Percentiles rank a stretch among this genome's conserved stretches.
Conservation (phyloP, 352 stramenopile species). For the Globisporangium cederbergense region DNA sequence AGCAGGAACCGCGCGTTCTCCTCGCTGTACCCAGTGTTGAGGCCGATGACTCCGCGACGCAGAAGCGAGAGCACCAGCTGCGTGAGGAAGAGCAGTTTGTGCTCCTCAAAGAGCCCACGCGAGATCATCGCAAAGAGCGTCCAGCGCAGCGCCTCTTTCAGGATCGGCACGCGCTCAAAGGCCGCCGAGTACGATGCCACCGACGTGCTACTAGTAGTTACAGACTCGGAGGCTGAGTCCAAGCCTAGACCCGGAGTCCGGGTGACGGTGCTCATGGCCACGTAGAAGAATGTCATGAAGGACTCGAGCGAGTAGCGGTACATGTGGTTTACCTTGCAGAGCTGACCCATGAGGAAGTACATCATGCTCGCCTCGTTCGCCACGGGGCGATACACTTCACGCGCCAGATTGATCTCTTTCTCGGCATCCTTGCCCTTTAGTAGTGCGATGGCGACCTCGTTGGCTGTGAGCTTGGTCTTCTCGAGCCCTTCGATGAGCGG, state of each 20-base stretch:
- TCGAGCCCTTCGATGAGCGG: constrained; percentile 91
- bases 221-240: neutral
- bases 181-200: constrained; percentile 28
- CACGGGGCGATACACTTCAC: constrained; percentile 89
- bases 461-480: constrained; percentile 87
- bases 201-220: constrained; percentile 11
- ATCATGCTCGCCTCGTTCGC: constrained; percentile 88
- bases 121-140: constrained; percentile 90
- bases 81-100: constrained; percentile 89
- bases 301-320: constrained; percentile 93
- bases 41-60: constrained; percentile 53
- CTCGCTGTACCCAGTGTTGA: constrained; percentile 66
- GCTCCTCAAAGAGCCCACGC: constrained; percentile 89
- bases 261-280: constrained; percentile 70
- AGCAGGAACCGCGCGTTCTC: constrained; percentile 81
- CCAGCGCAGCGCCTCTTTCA: constrained; percentile 80
- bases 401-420: constrained; percentile 88
- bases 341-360: constrained; percentile 90
- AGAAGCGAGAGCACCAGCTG: constrained; percentile 87
- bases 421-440: constrained; percentile 85
- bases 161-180: constrained; percentile 50
- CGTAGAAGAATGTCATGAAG: constrained; percentile 88
- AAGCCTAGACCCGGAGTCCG: neutral
- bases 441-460: constrained; percentile 83
- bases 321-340: constrained; percentile 91